These are phyloP conservation scores for Asterophora lycoperdoides DNA, from an alignment of 768 basidiomycete genomes.

Conservation along the genomic window DNA sequence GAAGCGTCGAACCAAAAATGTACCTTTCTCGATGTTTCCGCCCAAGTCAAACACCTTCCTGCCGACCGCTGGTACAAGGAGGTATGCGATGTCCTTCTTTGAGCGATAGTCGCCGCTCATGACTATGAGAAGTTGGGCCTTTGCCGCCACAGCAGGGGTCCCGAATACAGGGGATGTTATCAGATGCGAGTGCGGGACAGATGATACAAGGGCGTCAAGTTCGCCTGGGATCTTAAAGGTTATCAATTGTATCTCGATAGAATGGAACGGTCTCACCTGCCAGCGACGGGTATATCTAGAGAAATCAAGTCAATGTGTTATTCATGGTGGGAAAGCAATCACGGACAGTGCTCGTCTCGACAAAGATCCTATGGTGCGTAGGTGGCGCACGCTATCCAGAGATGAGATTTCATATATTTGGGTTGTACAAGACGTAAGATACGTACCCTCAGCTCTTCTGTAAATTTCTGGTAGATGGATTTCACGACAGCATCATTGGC, in stretches of 20 bases:
- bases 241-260: neutral
- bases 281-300: slow-evolving; percentile 51
- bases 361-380: slow-evolving; percentile 64
- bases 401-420: slow-evolving; percentile 5
- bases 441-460: slow-evolving; percentile 52
- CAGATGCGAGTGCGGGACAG: slow-evolving; percentile 54
- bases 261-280: slow-evolving; percentile 32
- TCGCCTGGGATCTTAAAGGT: slow-evolving; percentile 40
- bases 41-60: slow-evolving; percentile 79
- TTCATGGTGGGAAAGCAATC: neutral
- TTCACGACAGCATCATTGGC: slow-evolving; percentile 68
- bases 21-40: slow-evolving; percentile 80
- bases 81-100: slow-evolving; percentile 74
- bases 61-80: slow-evolving; percentile 77
- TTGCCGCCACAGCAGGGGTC: slow-evolving; percentile 60
- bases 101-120: slow-evolving; percentile 80
- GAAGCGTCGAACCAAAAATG: neutral
- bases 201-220: slow-evolving; percentile 63
- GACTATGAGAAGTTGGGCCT: slow-evolving; percentile 61
- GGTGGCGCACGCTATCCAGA: slow-evolving; percentile 37
- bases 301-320: slow-evolving; percentile 8
- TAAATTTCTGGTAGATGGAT: slow-evolving; percentile 57
- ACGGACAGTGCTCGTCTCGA: slow-evolving; percentile 80
- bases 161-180: slow-evolving; percentile 80
- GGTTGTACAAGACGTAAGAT: neutral